Base-by-base conservation (phyloP, 352 stramenopile species). In the Phytophthora brassicae region DNA sequence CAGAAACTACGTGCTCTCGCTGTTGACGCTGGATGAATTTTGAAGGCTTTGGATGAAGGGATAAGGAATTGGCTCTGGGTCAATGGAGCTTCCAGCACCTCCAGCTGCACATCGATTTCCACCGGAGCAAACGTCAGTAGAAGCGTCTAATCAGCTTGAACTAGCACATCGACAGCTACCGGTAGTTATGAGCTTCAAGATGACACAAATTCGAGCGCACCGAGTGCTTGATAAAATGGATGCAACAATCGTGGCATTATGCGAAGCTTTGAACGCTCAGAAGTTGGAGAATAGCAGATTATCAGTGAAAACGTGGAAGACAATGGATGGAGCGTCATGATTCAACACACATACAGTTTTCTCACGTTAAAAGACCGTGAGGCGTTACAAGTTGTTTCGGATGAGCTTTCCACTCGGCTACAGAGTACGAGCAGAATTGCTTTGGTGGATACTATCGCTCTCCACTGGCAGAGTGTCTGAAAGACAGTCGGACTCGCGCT, bases 141-240 rank as follows among this genome's bases (percentile, higher is more conserved):
- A 92, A 60, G 78, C 77, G 5, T 78, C 78, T 11, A 83, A 85
- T 0, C 84, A 92, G 47, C 74, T 92, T 33, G 58, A 52, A 4
- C 56, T 89, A 11, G 84, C 84, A 16, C 66, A 92, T 35, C 73
- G 84, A 6, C 81, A 90, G 55, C 72, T 92, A 12, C 66, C 77
- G 12, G n/a, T n/a, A n/a, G n/a, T n/a, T n/a, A 89, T 92, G 81
- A 81, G 69, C 6, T 72, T 90, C 29, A 88, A 88, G 31, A 73
- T 80, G 45, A 75, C 81, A 3, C 79, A 92, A 57, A 79, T 67
- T 31, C 79, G 84, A 2, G 58, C 79, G 4, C 79, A 86, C 17
- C 74, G 75, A 11, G 74, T 74, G 13, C 49, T 83, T 16, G 76
- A 87, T 46, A 79, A 77, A 17, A 84, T 92, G 68, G 77, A 90